These are phyloP conservation scores for Colletotrichum scovillei DNA, from an alignment of 2,329 filamentous ascomycete genomes.

Conservation along the genomic window DNA sequence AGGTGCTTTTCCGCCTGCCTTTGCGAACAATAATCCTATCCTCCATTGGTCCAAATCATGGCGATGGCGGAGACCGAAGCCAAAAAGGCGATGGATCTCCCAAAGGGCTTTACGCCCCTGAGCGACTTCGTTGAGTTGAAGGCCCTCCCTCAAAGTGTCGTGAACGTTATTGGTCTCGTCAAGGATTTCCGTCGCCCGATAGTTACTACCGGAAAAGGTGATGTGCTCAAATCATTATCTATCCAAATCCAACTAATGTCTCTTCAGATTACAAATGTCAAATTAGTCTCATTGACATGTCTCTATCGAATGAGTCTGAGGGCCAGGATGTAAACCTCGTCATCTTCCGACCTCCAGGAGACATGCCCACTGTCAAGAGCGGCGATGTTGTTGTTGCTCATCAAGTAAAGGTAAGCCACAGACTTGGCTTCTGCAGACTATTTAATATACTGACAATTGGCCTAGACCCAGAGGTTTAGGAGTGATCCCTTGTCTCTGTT, in stretches of 20 bases:
- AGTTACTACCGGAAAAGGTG: slow-evolving; percentile 63
- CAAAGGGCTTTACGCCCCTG: slow-evolving; percentile 54
- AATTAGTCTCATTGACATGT: slow-evolving; percentile 70
- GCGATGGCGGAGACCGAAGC: slow-evolving; percentile 3
- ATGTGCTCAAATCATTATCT: slow-evolving; percentile 22
- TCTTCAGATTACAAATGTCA: slow-evolving; percentile 68
- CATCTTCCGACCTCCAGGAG: slow-evolving; percentile 67
- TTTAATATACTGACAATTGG: slow-evolving; percentile 1
- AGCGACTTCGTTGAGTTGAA: slow-evolving; percentile 56
- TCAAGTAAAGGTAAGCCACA: slow-evolving; percentile 59
- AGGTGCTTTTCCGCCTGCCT: neutral
- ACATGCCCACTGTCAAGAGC: slow-evolving; percentile 59
- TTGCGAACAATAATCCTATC: neutral
- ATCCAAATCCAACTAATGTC: slow-evolving; percentile 4
- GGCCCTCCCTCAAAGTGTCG: slow-evolving; percentile 42
- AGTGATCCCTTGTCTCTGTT: slow-evolving; percentile 53
- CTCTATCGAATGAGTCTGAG: slow-evolving; percentile 55
- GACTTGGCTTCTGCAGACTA: slow-evolving; percentile 30
- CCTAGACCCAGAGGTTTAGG: slow-evolving; percentile 54
- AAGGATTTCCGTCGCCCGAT: slow-evolving; percentile 70
- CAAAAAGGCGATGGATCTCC: slow-evolving; percentile 39
- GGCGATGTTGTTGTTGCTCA: slow-evolving; percentile 75
- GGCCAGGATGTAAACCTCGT: slow-evolving; percentile 57
- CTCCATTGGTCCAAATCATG: neutral
- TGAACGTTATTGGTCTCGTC: slow-evolving; percentile 78